phyloP scores from a whole-genome alignment of 2,329 filamentous ascomycete species.

The Sporothrix curviconia region DNA sequence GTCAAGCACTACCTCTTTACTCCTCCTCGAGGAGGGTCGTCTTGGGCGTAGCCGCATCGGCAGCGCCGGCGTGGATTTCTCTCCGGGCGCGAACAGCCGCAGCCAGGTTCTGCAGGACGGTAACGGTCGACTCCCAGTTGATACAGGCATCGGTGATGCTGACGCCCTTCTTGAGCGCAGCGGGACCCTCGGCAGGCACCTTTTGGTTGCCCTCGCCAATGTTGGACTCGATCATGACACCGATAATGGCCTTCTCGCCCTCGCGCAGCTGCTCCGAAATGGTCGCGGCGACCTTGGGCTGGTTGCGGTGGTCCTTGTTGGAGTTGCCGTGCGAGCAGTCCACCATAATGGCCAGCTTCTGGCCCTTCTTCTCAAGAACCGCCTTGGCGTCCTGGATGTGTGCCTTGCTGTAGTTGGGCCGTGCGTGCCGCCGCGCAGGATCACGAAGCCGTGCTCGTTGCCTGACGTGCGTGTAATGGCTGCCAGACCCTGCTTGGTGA shows the following conservation, averaged over 20 bases:
- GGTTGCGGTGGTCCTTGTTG: constrained; percentile 94
- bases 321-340: constrained; percentile 99
- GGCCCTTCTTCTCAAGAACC: constrained; percentile 71
- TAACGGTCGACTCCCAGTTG: constrained; percentile 78
- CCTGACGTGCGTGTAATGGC: constrained; percentile 90
- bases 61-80: constrained; percentile 37
- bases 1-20: constrained; percentile 23
- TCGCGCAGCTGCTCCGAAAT: constrained; percentile 79
- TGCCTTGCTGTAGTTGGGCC: constrained; percentile 88
- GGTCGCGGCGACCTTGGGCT: constrained; percentile 81
- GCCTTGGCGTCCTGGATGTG: constrained; percentile 73
- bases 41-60: constrained; percentile 29
- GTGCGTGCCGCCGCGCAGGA: constrained; percentile 82
- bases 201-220: constrained; percentile 89
- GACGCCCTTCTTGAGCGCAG: constrained; percentile 76
- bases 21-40: constrained; percentile 48
- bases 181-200: constrained; percentile 73
- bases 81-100: constrained; percentile 74
- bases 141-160: constrained; percentile 97
- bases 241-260: constrained; percentile 82
- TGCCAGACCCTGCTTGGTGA: constrained; percentile 93
- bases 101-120: constrained; percentile 77
- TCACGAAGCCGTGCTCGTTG: constrained; percentile 96
- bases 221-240: constrained; percentile 98
- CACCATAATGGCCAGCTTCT: constrained; percentile 89